phyloP scores from a whole-genome alignment of 495 filamentous ascomycete species.

The Hypoxylon subgilvum region DNA sequence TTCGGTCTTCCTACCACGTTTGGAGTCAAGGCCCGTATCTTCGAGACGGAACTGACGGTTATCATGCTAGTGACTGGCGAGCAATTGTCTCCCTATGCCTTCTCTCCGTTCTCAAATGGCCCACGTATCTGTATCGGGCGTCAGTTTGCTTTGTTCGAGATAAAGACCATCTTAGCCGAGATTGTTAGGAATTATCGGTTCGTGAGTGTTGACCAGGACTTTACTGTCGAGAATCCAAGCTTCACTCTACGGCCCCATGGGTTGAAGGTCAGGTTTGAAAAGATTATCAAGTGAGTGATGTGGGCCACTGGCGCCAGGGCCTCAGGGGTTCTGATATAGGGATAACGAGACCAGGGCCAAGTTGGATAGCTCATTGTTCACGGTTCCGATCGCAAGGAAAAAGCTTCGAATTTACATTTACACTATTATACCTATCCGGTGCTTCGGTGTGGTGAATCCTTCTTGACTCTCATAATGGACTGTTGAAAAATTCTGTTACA shows the following conservation, averaged over 20 bases:
- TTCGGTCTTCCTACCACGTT: background rate
- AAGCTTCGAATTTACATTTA: too few relatives aligned
- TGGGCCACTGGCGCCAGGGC: too few relatives aligned
- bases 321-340: too few relatives aligned
- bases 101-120: conserved; percentile 25
- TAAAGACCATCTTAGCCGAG: conserved; percentile 25
- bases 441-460: too few relatives aligned
- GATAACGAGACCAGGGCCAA: too few relatives aligned
- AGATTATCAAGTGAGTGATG: conserved; percentile 1
- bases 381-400: too few relatives aligned
- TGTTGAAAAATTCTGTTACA: too few relatives aligned
- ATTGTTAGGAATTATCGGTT: conserved; percentile 30
- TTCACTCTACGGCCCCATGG: conserved; percentile 20
- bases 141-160: conserved; percentile 24
- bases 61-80: conserved; percentile 3
- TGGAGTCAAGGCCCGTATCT: background rate
- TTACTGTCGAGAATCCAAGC: conserved; percentile 18
- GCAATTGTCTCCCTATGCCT: conserved; percentile 23
- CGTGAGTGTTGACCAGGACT: conserved; percentile 6
- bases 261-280: conserved; percentile 9
- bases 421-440: too few relatives aligned
- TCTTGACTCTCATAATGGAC: too few relatives aligned
- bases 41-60: background rate
- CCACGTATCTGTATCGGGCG: conserved; percentile 33
- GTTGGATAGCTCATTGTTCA: too few relatives aligned